Evolutionary conservation across 2,329 filamentous ascomycete species (phyloP).

Genomic region (Aspergillus latus): DNA sequence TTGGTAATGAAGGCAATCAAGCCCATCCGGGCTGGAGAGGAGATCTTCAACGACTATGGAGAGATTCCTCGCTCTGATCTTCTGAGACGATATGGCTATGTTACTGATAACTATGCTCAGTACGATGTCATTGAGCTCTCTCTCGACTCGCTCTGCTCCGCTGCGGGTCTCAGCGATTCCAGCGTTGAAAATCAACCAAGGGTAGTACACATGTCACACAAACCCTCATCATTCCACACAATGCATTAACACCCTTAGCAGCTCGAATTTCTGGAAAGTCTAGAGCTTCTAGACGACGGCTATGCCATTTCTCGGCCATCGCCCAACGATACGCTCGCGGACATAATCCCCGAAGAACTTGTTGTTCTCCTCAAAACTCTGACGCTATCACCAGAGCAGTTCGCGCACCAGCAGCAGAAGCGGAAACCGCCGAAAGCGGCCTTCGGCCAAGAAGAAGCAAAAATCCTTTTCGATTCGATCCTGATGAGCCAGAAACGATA

Average conservation of each 20-base stretch:
- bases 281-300: slow-evolving; percentile 67
- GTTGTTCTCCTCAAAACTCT: slow-evolving; percentile 40
- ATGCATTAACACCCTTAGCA: slow-evolving; percentile 10
- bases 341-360: slow-evolving; percentile 42
- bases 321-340: slow-evolving; percentile 28
- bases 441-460: slow-evolving; percentile 29
- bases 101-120: slow-evolving; percentile 71
- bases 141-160: slow-evolving; percentile 56
- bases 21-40: slow-evolving; percentile 67
- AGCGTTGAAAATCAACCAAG: slow-evolving; percentile 33
- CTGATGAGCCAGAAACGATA: slow-evolving; percentile 49
- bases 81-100: slow-evolving; percentile 80
- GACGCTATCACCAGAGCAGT: slow-evolving; percentile 32
- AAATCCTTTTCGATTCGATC: slow-evolving; percentile 37
- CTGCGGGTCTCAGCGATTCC: slow-evolving; percentile 34
- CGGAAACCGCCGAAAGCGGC: slow-evolving; percentile 39
- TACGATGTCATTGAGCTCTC: slow-evolving; percentile 83
- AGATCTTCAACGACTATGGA: slow-evolving; percentile 88
- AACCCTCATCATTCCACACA: neutral
- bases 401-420: slow-evolving; percentile 35
- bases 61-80: slow-evolving; percentile 80
- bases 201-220: slow-evolving; percentile 24
- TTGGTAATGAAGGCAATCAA: slow-evolving; percentile 72
- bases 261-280: slow-evolving; percentile 60
- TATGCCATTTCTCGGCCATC: slow-evolving; percentile 59